phyloP scores from a whole-genome alignment of 768 basidiomycete genomes.

The Termitomyces bulborhizus region DNA sequence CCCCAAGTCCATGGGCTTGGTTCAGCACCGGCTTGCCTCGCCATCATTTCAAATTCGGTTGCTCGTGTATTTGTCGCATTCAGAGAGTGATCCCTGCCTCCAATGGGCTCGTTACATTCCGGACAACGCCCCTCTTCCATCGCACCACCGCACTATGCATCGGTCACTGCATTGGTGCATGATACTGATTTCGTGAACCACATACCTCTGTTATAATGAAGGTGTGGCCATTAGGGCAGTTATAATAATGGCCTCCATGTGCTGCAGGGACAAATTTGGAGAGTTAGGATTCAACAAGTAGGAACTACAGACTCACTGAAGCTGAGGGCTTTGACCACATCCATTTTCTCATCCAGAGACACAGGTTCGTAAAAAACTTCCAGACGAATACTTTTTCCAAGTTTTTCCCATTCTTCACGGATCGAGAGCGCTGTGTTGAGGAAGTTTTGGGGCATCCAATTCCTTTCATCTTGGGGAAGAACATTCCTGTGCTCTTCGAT shows the following conservation, averaged over 20 bases:
- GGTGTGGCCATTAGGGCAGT: slow-evolving; percentile 54
- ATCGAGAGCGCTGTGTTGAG: slow-evolving; percentile 27
- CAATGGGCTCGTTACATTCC: slow-evolving; percentile 51
- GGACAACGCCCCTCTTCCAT: slow-evolving; percentile 42
- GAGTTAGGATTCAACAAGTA: not conserved
- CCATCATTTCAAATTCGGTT: slow-evolving; percentile 41
- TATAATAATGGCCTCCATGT: slow-evolving; percentile 40
- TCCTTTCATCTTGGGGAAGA: slow-evolving; percentile 20
- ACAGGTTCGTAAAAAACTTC: slow-evolving; percentile 43
- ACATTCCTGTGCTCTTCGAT: slow-evolving; percentile 11
- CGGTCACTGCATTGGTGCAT: not conserved
- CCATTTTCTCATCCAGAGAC: slow-evolving; percentile 45
- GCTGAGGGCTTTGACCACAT: slow-evolving; percentile 41
- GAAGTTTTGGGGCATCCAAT: slow-evolving; percentile 43
- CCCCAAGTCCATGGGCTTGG: slow-evolving; percentile 8
- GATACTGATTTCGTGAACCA: not conserved
- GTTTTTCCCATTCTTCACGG: slow-evolving; percentile 36
- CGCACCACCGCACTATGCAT: slow-evolving; percentile 51
- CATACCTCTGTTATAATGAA: slow-evolving; percentile 54
- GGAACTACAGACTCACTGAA: slow-evolving; percentile 29
- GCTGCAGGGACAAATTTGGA: slow-evolving; percentile 14
- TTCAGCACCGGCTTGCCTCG: slow-evolving; percentile 11
- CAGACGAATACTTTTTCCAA: slow-evolving; percentile 30
- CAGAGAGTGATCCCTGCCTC: slow-evolving; percentile 39
- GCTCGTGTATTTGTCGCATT: slow-evolving; percentile 36